These are phyloP conservation scores for Saccharomycopsis amapae DNA, from an alignment of 805 yeast genomes.

Conservation along the genomic window DNA sequence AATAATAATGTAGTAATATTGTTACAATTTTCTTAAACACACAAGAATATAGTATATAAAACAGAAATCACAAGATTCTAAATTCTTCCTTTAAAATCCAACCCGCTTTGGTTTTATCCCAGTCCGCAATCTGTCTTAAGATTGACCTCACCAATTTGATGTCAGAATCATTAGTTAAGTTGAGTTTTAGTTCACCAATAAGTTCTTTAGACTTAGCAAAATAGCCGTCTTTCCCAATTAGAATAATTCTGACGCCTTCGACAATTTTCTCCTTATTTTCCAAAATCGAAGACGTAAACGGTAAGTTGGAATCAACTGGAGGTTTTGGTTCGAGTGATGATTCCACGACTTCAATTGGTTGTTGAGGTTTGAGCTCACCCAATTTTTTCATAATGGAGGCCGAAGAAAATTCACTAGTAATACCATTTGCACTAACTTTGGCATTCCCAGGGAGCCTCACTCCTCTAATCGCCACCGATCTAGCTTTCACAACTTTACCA, in stretches of 20 bases:
- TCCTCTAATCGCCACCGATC: slow-evolving; percentile 1
- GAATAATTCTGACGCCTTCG: slow-evolving; percentile 33
- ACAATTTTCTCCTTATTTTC: slow-evolving; percentile 27
- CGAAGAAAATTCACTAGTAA: slow-evolving; percentile 10
- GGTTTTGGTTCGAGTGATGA: neutral
- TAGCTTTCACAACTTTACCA: slow-evolving; percentile 42
- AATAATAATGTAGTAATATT: neutral
- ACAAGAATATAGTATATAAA: no score
- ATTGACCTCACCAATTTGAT: slow-evolving; percentile 60
- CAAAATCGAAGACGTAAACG: neutral
- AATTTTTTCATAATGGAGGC: slow-evolving; percentile 5
- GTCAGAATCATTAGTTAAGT: slow-evolving; percentile 39
- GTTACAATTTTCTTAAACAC: neutral
- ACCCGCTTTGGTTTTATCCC: slow-evolving; percentile 52
- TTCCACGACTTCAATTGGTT: neutral
- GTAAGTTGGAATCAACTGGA: neutral
- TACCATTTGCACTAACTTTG: neutral
- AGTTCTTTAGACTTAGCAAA: slow-evolving; percentile 47
- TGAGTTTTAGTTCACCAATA: slow-evolving; percentile 33
- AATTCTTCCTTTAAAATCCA: slow-evolving; percentile 63
- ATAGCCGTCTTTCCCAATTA: slow-evolving; percentile 31
- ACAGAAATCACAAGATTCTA: no score
- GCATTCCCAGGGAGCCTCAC: neutral
- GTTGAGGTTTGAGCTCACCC: neutral
- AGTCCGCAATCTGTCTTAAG: slow-evolving; percentile 57